A percentile compares a stretch with the other conserved stretches of the same genome.
phyloP scores from a whole-genome alignment of 1,139 yeast species.

The Saccharomyces hybrid region DNA sequence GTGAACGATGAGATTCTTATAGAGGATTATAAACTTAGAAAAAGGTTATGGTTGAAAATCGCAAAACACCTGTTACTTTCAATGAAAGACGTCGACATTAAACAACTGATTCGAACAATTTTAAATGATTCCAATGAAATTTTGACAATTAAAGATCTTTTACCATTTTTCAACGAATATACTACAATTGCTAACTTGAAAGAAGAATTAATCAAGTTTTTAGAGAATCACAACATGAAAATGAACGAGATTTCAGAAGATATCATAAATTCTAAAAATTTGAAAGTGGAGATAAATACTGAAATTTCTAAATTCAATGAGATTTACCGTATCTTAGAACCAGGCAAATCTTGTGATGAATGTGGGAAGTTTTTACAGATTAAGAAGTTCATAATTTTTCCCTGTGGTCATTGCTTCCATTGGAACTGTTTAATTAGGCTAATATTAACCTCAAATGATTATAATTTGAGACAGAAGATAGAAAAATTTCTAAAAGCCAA shows the following conservation, averaged over 20 bases:
- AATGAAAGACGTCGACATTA: constrained; percentile 18
- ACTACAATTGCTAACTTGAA: constrained; percentile 76
- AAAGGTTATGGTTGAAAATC: constrained; percentile 66
- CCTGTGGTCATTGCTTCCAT: constrained; percentile 88
- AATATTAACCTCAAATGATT: constrained; percentile 57
- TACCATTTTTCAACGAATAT: constrained; percentile 80
- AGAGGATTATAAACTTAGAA: constrained; percentile 41
- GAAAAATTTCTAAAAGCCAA: constrained; percentile 42
- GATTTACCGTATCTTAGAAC: constrained; percentile 56
- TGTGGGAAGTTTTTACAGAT: constrained; percentile 64
- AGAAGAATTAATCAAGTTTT: constrained; percentile 69
- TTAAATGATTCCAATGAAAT: constrained; percentile 43
- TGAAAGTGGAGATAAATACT: constrained; percentile 52
- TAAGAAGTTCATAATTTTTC: constrained; percentile 72
- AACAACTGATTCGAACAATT: constrained; percentile 33
- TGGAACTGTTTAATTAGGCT: constrained; percentile 69
- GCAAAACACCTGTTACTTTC: constrained; percentile 43
- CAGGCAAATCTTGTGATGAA: constrained; percentile 73
- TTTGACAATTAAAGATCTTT: constrained; percentile 70
- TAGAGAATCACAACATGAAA: constrained; percentile 62
- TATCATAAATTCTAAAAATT: constrained; percentile 64
- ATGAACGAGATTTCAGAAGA: constrained; percentile 61
- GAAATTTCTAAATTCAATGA: constrained; percentile 48
- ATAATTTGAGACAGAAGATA: constrained; percentile 55
- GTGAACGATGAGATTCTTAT: constrained; percentile 47